Evolutionary conservation across 257 asterid species (phyloP).

Genomic region (Vinca minor): DNA sequence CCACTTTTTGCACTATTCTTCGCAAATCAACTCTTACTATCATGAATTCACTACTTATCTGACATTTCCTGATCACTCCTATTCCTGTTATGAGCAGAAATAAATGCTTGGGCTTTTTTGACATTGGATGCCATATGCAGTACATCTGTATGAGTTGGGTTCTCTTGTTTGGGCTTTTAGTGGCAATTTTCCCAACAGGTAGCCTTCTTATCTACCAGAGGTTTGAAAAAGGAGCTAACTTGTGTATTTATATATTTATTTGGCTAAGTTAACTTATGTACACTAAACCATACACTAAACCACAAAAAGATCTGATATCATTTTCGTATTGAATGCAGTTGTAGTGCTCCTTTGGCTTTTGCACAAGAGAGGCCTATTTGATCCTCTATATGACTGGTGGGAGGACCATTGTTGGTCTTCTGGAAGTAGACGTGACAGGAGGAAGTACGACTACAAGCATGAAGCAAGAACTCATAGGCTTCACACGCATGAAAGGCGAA

Average conservation of each 20-base stretch:
- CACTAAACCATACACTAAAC: neutral
- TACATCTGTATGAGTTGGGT: slow-evolving; percentile 85
- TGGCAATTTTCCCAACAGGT: slow-evolving; percentile 91
- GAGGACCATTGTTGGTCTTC: slow-evolving; percentile 63
- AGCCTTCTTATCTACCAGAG: slow-evolving; percentile 6
- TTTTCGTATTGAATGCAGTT: slow-evolving; percentile 32
- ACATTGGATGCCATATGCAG: slow-evolving; percentile 81
- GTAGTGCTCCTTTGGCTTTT: slow-evolving; percentile 71
- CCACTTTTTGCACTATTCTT: neutral
- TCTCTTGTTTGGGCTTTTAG: slow-evolving; percentile 56
- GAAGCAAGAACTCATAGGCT: slow-evolving; percentile 39
- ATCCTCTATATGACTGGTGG: slow-evolving; percentile 94
- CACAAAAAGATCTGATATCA: slow-evolving; percentile 1
- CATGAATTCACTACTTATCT: neutral
- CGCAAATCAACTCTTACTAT: neutral
- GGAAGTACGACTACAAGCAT: slow-evolving; percentile 34
- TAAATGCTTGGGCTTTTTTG: slow-evolving; percentile 72
- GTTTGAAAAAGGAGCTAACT: too few relatives aligned
- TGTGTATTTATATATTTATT: too few relatives aligned
- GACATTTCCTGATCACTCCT: neutral
- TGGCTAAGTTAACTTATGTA: too few relatives aligned
- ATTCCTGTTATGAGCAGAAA: slow-evolving; percentile 39
- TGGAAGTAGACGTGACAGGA: slow-evolving; percentile 15
- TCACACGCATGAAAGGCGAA: slow-evolving; percentile 32
- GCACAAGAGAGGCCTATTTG: slow-evolving; percentile 78